A percentile compares a stretch with the other conserved stretches of the same genome.
Evolutionary conservation across 2,329 filamentous ascomycete genomes (phyloP).

Genomic region (Spiromastix sp.): DNA sequence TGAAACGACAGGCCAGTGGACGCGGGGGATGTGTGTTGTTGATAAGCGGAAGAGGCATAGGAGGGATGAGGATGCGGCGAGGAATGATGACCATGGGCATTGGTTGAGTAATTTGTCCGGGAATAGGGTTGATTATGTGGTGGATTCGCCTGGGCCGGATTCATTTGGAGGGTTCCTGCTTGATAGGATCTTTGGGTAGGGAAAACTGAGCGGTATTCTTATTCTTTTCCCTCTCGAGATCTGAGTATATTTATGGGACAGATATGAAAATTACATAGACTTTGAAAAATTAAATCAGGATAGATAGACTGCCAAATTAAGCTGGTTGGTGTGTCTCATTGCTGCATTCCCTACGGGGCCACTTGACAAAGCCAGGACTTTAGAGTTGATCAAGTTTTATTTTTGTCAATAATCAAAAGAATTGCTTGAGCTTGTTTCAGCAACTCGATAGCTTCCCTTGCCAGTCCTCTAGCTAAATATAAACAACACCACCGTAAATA

Average conservation of each 20-base stretch:
- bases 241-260: neutral
- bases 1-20: constrained; percentile 91
- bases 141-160: constrained; percentile 56
- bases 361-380: too few species aligned
- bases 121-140: constrained; percentile 69
- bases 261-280: neutral
- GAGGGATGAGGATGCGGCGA: constrained; percentile 40
- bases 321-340: neutral
- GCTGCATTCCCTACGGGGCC: neutral
- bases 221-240: neutral
- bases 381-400: too few species aligned
- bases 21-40: constrained; percentile 76
- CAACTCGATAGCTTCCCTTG: too few species aligned
- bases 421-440: too few species aligned
- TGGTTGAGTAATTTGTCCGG: constrained; percentile 68
- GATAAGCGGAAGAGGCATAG: constrained; percentile 53
- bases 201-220: neutral
- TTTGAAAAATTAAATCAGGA: too few species aligned
- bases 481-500: too few species aligned
- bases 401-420: too few species aligned
- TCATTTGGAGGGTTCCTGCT: constrained; percentile 57
- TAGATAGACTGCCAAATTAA: neutral
- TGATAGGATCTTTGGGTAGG: constrained; percentile 51
- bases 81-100: constrained; percentile 59
- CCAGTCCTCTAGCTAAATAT: too few species aligned